These are phyloP conservation scores for Colletotrichum tofieldiae DNA, from an alignment of 2,329 filamentous ascomycete genomes.

Conservation along the genomic window DNA sequence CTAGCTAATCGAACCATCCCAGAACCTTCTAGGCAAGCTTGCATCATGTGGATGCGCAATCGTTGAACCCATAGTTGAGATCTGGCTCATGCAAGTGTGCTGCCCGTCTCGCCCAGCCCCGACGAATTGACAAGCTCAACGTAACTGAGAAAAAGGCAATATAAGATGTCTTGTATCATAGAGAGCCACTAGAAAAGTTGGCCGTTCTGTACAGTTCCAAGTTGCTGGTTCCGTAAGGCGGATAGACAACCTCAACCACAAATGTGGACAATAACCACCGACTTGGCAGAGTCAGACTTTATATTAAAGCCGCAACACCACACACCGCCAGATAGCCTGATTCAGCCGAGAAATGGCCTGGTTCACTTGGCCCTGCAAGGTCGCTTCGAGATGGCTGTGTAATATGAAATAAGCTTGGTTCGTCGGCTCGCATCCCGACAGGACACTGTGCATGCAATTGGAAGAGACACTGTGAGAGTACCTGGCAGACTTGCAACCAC, in stretches of 20 bases:
- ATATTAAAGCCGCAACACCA: conserved; percentile 26
- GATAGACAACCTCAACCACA: neutral
- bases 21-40: neutral
- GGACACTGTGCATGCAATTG: neutral
- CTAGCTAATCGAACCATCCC: no score
- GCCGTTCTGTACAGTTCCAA: neutral
- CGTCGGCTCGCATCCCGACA: conserved; percentile 21
- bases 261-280: neutral
- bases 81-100: neutral
- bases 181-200: neutral
- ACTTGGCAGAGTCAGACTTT: neutral
- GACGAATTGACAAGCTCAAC: neutral
- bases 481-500: conserved; percentile 7
- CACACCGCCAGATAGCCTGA: conserved; percentile 9
- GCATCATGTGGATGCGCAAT: no score
- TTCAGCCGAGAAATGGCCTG: neutral
- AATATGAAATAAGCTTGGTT: conserved; percentile 30
- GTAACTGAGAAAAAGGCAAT: neutral
- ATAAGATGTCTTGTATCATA: no score
- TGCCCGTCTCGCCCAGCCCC: neutral
- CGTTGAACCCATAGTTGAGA: no score
- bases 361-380: neutral
- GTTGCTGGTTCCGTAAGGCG: neutral
- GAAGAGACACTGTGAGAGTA: conserved; percentile 18
- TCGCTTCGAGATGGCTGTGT: conserved; percentile 27